These are phyloP conservation scores for Pseudozyma flocculosa DNA, from an alignment of 1,284 basidiomycete genomes.

Conservation along the genomic window DNA sequence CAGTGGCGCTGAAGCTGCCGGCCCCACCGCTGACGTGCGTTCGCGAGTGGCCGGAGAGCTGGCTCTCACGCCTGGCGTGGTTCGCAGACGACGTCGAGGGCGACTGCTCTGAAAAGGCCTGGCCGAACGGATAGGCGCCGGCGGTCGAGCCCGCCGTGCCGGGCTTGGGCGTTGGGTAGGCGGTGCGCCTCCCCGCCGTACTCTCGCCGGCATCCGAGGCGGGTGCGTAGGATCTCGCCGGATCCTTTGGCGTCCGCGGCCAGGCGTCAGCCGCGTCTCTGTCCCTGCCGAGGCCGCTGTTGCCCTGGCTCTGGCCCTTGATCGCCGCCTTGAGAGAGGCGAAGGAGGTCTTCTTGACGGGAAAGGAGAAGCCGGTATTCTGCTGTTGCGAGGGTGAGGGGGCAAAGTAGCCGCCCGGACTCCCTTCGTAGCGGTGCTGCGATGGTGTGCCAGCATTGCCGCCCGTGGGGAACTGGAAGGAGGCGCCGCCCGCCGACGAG, in stretches of 20 bases:
- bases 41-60: conserved; percentile 3
- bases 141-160: conserved; percentile 7
- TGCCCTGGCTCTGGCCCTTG: conserved; percentile 11
- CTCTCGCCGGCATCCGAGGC: conserved; percentile 26
- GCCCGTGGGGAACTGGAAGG: background rate
- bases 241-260: background rate
- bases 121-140: conserved; percentile 5
- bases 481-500: conserved; percentile 25
- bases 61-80: conserved; percentile 1
- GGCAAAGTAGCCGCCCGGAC: background rate
- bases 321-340: conserved; percentile 10
- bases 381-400: background rate
- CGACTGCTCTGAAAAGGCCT: background rate
- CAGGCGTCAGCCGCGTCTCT: background rate
- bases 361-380: conserved; percentile 14
- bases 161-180: conserved; percentile 16
- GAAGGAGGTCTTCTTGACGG: conserved; percentile 14
- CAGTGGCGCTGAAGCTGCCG: background rate
- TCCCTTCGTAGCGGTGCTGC: background rate
- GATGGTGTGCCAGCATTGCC: no score
- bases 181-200: conserved; percentile 29
- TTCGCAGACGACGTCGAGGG: background rate
- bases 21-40: conserved; percentile 1
- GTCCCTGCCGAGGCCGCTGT: background rate
- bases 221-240: background rate